Percentiles rank a stretch among this genome's conserved stretches.
Conservation (phyloP, 371 early-diverging fungal genomes). For the Mortierella sp. region DNA sequence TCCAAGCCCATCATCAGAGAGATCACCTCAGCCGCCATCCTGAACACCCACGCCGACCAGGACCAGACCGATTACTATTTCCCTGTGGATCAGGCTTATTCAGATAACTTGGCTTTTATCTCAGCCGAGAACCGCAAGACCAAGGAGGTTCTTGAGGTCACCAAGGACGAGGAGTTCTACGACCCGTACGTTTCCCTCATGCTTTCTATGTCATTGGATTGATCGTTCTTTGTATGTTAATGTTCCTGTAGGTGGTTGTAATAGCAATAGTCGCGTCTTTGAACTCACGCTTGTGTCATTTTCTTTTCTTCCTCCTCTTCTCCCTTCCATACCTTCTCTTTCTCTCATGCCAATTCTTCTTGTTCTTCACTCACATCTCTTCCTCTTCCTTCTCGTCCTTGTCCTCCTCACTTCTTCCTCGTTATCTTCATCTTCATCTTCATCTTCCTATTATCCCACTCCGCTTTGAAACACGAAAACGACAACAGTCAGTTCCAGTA, state of each 20-base stretch:
- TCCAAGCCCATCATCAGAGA: slow-evolving; percentile 73
- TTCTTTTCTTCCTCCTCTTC: too few species aligned
- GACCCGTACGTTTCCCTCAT: slow-evolving; percentile 19
- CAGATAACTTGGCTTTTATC: slow-evolving; percentile 61
- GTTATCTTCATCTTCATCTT: neutral
- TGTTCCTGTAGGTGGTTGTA: neutral
- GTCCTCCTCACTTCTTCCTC: neutral
- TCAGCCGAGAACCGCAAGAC: slow-evolving; percentile 68
- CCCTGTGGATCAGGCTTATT: slow-evolving; percentile 59
- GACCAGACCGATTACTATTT: slow-evolving; percentile 69
- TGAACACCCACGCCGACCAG: slow-evolving; percentile 61
- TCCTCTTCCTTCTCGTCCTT: neutral
- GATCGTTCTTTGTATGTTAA: neutral
- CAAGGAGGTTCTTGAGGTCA: slow-evolving; percentile 56
- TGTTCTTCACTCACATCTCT: neutral
- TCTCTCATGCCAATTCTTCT: too few species aligned
- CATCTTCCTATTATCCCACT: neutral
- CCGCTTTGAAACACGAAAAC: neutral
- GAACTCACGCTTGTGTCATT: too few species aligned
- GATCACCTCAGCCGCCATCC: slow-evolving; percentile 69
- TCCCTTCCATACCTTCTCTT: neutral
- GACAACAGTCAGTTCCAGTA: slow-evolving; percentile 62
- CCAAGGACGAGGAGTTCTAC: slow-evolving; percentile 47
- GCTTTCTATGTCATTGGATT: neutral
- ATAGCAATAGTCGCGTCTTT: too few species aligned